Percentiles rank a stretch among this genome's conserved stretches.
Evolutionary conservation across 805 yeast species (phyloP).

Genomic region (Yamadazyma olivae): DNA sequence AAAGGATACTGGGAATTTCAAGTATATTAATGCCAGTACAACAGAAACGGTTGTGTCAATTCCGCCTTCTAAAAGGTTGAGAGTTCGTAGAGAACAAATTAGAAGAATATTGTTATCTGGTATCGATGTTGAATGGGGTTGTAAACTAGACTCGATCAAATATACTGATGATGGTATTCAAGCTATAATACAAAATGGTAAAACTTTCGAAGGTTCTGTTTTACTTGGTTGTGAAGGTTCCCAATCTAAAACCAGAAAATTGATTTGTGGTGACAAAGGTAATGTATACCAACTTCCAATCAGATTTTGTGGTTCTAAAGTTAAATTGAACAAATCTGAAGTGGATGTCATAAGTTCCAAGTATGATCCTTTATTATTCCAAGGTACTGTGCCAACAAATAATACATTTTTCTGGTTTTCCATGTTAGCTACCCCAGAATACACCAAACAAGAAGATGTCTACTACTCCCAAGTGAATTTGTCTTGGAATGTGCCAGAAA

Average conservation of each 20-base stretch:
- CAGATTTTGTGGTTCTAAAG: conserved; percentile 23
- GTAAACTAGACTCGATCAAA: conserved; percentile 15
- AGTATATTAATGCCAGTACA: conserved; percentile 24
- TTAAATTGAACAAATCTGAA: conserved; percentile 18
- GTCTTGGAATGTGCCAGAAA: conserved; percentile 13
- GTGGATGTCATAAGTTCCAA: conserved; percentile 11
- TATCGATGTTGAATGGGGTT: conserved; percentile 24
- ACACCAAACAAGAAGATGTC: conserved; percentile 10
- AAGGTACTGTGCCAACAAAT: conserved; percentile 25
- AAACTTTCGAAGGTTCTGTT: conserved; percentile 15
- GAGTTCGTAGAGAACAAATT: conserved; percentile 26
- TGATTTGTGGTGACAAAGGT: conserved; percentile 16
- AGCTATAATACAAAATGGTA: conserved; percentile 14
- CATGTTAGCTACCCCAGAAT: conserved; percentile 18
- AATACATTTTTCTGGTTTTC: conserved; percentile 27
- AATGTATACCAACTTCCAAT: conserved; percentile 20
- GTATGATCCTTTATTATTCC: conserved; percentile 26
- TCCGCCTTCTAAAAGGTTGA: conserved; percentile 25
- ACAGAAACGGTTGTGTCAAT: conserved; percentile 22
- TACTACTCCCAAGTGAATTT: conserved; percentile 18
- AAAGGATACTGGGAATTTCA: conserved; percentile 23
- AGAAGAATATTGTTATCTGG: conserved; percentile 19
- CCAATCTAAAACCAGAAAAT: conserved; percentile 18
- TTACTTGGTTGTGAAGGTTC: conserved; percentile 26
- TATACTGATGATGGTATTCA: conserved; percentile 5